Evolutionary conservation across 1,284 basidiomycete genomes (phyloP).

Genomic region (Ceratobasidium papillatum): DNA sequence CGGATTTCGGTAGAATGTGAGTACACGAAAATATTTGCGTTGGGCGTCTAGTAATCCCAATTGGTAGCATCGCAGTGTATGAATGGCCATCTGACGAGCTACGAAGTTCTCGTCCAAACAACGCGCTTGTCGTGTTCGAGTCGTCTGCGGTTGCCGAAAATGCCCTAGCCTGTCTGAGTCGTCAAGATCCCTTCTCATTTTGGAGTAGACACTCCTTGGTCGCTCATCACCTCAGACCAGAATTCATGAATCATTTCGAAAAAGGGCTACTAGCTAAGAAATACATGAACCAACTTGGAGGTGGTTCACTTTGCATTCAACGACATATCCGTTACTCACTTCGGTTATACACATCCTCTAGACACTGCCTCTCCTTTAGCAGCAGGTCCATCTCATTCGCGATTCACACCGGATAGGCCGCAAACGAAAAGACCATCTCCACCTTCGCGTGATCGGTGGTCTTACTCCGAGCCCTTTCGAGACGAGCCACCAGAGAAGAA

Average conservation of each 20-base stretch:
- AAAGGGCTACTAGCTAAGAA: neutral
- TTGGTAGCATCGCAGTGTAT: slow-evolving; percentile 16
- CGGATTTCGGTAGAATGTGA: slow-evolving; percentile 30
- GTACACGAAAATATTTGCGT: neutral
- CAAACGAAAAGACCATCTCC: neutral
- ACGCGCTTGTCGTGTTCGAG: slow-evolving; percentile 31
- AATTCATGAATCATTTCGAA: slow-evolving; percentile 2
- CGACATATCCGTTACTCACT: too few relatives aligned
- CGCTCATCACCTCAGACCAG: slow-evolving; percentile 6
- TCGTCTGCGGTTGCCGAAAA: neutral
- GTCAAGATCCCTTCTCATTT: neutral
- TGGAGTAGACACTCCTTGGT: slow-evolving; percentile 32
- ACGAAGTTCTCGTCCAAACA: neutral
- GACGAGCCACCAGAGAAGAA: slow-evolving; percentile 15
- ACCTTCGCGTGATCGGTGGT: neutral
- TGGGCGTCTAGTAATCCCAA: neutral
- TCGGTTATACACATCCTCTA: too few relatives aligned
- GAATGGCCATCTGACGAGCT: slow-evolving; percentile 15
- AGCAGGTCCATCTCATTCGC: neutral
- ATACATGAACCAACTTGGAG: neutral
- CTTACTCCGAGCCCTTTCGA: neutral
- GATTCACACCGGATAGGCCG: neutral
- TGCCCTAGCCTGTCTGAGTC: neutral
- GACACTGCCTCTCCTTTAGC: neutral
- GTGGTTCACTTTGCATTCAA: neutral